A percentile compares a stretch with the other conserved stretches of the same genome.
phyloP scores from a whole-genome alignment of 495 filamentous ascomycete genomes.

The Coniosporium apollinis region DNA sequence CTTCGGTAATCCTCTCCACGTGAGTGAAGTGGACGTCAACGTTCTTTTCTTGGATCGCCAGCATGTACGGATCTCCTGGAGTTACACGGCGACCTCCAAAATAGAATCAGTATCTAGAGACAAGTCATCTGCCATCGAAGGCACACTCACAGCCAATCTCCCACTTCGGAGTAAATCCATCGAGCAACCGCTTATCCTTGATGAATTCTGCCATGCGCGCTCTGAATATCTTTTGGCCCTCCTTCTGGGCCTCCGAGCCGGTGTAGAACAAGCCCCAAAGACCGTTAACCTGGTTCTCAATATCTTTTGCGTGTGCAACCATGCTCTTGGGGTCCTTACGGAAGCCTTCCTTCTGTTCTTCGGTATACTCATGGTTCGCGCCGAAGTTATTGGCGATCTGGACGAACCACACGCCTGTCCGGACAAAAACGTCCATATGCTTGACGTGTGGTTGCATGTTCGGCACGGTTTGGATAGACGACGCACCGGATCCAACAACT shows the following conservation, averaged over 20 bases:
- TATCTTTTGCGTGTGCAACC: slow-evolving; percentile 22
- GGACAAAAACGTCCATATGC: slow-evolving; percentile 22
- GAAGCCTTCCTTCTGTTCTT: slow-evolving; percentile 20
- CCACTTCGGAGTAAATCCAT: slow-evolving; percentile 24
- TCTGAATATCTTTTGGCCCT: slow-evolving; percentile 16
- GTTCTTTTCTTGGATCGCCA: slow-evolving; percentile 21
- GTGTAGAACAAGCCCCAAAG: slow-evolving; percentile 23
- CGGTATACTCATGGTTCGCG: slow-evolving; percentile 18
- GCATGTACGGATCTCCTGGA: slow-evolving; percentile 23
- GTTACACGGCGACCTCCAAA: slow-evolving; percentile 16
- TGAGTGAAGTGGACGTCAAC: slow-evolving; percentile 23
- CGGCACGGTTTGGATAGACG: slow-evolving; percentile 26
- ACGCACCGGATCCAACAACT: slow-evolving; percentile 22
- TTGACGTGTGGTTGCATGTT: slow-evolving; percentile 22
- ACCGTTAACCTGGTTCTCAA: slow-evolving; percentile 25
- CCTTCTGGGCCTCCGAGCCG: slow-evolving; percentile 17
- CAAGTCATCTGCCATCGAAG: background rate
- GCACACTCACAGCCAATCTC: slow-evolving; percentile 16
- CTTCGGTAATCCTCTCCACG: slow-evolving; percentile 16
- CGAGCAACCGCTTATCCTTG: slow-evolving; percentile 24
- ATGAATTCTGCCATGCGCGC: slow-evolving; percentile 24
- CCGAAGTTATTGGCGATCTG: slow-evolving; percentile 19
- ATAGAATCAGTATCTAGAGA: background rate
- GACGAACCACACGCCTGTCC: slow-evolving; percentile 24
- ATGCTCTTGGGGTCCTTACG: slow-evolving; percentile 18